Evolutionary conservation across 106 monocot species (phyloP), one percentile per base, ranked within the genome.

Genomic region (Posidonia australis): DNA sequence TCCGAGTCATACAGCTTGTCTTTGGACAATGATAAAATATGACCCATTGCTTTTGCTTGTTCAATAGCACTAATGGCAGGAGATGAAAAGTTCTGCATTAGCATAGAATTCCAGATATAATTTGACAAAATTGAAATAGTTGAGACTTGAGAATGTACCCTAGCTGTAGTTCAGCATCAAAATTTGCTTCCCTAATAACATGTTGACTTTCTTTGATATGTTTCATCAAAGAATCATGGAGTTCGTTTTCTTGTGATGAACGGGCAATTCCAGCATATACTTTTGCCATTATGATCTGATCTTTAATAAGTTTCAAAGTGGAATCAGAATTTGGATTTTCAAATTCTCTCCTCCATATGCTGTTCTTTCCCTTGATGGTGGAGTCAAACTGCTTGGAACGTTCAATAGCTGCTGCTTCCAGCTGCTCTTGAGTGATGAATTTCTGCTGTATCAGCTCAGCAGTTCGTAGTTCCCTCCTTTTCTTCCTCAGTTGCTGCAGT

Each of bases 231-330:
- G 63, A 61, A 25, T 69, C 57, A 67, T 48, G 65, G 21, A 83
- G 62, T 60, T 61, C 52, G 13, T 14, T 27, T 5, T 66, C 23
- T 18, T 63, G 66, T 52, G 64, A 70, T 5, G 72, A 66, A 43
- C 31, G 73, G 27, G 79, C 83, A 62, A 83, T 79, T 44, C 76
- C 76, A 21, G 76, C 65, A 59, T 83, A 83, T 18, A 69, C 79
- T 55, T 77, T 83, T 62, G 79, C 79, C 76, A 83, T 60, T 73
- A 83, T 79, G 18, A 83, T 79, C 36, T 83, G 83, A 72, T 76
- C 83, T 58, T 67, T 83, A 79, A 79, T 83, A 52, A 67, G 66
- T 68, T 73, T 77, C 53, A 83, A 52, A 47, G 60, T 70, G 53
- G 60, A 41, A 60, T 79, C 77, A 28, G 76, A 43, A 14, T 42